Evolutionary conservation across 2,329 filamentous ascomycete genomes (phyloP).

Genomic region (Epichloe coenophiala): DNA sequence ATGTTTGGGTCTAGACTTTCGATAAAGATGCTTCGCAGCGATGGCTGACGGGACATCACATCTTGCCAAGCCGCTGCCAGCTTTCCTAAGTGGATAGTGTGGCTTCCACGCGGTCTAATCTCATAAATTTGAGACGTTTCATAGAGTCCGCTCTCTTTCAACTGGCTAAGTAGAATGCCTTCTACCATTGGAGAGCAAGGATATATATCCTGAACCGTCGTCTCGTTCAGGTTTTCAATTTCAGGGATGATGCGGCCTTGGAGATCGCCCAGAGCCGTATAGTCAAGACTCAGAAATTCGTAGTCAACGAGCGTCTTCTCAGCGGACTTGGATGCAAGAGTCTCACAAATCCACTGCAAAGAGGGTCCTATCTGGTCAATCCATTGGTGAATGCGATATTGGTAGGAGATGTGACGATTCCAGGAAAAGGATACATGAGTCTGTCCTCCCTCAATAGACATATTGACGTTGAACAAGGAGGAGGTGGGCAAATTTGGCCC

Average conservation of each 20-base stretch:
- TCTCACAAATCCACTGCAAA: background rate
- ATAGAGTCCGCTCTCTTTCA: slow-evolving; percentile 5
- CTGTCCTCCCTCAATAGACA: slow-evolving; percentile 1
- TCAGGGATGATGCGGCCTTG: slow-evolving; percentile 9
- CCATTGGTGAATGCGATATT: background rate
- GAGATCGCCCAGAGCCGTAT: slow-evolving; percentile 15
- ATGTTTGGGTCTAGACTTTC: background rate
- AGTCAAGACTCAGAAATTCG: slow-evolving; percentile 9
- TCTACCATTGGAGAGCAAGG: slow-evolving; percentile 25
- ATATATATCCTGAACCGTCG: slow-evolving; percentile 20
- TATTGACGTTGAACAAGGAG: slow-evolving; percentile 2
- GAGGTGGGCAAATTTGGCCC: slow-evolving; percentile 1
- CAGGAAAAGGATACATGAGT: slow-evolving; percentile 2
- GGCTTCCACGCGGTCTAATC: slow-evolving; percentile 1
- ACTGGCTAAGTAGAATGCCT: slow-evolving; percentile 23
- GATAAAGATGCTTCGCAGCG: slow-evolving; percentile 7
- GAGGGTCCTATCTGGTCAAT: background rate
- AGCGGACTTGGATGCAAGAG: background rate
- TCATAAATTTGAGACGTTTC: slow-evolving; percentile 10
- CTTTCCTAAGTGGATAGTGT: background rate
- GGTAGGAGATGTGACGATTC: slow-evolving; percentile 3
- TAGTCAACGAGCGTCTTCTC: slow-evolving; percentile 1
- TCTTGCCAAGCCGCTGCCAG: slow-evolving; percentile 8
- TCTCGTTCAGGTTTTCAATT: slow-evolving; percentile 5
- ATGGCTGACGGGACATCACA: slow-evolving; percentile 4